A percentile compares a stretch with the other conserved stretches of the same genome.
phyloP scores from a whole-genome alignment of 2,329 filamentous ascomycete genomes.

The Trichoderma citrinoviride region DNA sequence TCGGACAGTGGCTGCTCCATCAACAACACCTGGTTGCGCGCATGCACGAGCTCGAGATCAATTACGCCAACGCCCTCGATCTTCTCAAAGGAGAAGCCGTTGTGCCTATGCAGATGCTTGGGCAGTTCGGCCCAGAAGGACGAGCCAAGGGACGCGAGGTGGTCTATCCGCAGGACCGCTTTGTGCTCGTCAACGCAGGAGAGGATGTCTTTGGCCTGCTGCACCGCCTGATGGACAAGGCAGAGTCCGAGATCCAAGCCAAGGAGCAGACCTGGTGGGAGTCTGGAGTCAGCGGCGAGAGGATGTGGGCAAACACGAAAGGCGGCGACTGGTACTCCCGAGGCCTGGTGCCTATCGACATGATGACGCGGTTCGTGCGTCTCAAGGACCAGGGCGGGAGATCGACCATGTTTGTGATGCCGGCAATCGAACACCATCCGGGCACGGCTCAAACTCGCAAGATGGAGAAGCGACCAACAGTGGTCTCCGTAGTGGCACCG shows the following conservation, averaged over 20 bases:
- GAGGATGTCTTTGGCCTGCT: constrained; percentile 50
- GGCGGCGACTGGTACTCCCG: constrained; percentile 36
- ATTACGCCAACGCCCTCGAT: constrained; percentile 51
- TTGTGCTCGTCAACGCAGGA: constrained; percentile 53
- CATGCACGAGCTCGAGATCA: constrained; percentile 56
- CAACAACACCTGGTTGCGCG: constrained; percentile 53
- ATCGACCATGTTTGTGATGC: constrained; percentile 53
- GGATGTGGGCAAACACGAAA: constrained; percentile 32
- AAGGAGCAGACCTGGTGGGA: constrained; percentile 36
- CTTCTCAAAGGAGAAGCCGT: constrained; percentile 49
- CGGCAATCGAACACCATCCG: constrained; percentile 48
- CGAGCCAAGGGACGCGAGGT: constrained; percentile 51
- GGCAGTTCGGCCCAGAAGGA: constrained; percentile 50
- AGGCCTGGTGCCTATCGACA: constrained; percentile 49
- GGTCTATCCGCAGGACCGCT: constrained; percentile 54
- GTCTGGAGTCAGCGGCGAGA: constrained; percentile 43
- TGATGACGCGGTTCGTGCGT: constrained; percentile 53
- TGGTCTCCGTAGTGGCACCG: constrained; percentile 34
- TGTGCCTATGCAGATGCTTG: constrained; percentile 52
- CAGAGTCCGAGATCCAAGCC: constrained; percentile 42
- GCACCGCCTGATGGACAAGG: constrained; percentile 46
- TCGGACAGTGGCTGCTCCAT: constrained; percentile 57
- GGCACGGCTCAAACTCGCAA: constrained; percentile 43
- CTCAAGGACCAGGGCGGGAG: constrained; percentile 42
- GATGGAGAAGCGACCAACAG: constrained; percentile 45